Base-by-base conservation (phyloP, 208 protist species). In the Phytomonas francai region DNA sequence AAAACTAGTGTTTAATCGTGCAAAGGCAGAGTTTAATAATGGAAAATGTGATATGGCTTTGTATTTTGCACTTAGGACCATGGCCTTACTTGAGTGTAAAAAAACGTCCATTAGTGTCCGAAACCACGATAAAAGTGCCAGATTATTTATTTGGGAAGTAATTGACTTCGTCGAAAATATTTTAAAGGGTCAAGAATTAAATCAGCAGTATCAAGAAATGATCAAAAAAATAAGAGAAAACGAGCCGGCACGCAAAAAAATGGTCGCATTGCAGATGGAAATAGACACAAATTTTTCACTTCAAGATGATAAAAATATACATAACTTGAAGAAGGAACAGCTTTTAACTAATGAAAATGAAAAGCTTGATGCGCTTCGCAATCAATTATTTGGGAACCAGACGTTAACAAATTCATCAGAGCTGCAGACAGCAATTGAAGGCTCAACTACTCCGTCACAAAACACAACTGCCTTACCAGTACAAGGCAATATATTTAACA, bases 221-320 rank as follows among this genome's bases (percentile, higher is more conserved):
- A 74, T 87, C 14, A 39, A 79, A 45, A 63, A 78, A 58, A 73
- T 91, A 54, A 71, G 66, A 39, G 7, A 69, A 28, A 49, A 51
- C 2, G 78, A 87, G 49, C 72, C 80, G 7, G 73, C 76, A 42
- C 79, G 75, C 0, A 64, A 59, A 11, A 56, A 68, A 49, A 78
- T 78, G 34, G 36, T 85, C 25, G 65, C 71, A 1, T 72, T 68
- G 45, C 80, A 85, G 51, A 60, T 85, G 29, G 71, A 77, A 68
- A 8, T 32, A 3, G 80, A 86, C 14, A 8, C 27, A 1, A 33
- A 3, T 2, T 63, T 31, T 2, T 3, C 49, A 7, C 6, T 27
- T 36, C 16, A 8, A n/a, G n/a, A 68, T 5, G n/a, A 19, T 11
- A 70, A 14, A 33, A 71, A 62, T 28, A 30, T 42, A 56, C 71